Base-by-base conservation (phyloP, 2,329 filamentous ascomycete genomes). In the Talaromyces amestolkiae region DNA sequence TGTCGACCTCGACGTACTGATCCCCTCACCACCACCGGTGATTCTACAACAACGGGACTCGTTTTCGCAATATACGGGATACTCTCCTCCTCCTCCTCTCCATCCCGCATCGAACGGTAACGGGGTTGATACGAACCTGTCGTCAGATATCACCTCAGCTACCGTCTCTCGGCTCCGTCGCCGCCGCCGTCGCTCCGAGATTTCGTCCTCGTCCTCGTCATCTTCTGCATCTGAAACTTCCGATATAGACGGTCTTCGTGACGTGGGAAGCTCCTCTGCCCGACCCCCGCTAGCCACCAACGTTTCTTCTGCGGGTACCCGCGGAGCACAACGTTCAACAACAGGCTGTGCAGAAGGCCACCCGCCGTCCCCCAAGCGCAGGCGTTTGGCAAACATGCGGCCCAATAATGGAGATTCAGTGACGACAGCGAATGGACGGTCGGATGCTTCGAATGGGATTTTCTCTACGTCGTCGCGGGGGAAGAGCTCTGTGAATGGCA, bases 311-410 rank as follows among this genome's bases (percentile, higher is more conserved):
- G 73, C 69, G 63, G 69, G 73, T 66, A 66, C 68, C 64, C 70
- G 67, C 43, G 68, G 67, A 49, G 70, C 68, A 62, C 68, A 69
- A 60, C 66, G 70, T 37, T 37, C 53, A 56, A 17, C 53, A 63
- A 65, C 69, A 69, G 69, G 68, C 65, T 74, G 71, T 68, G 68
- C 67, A 66, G 75, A 76, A 69, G 72, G 71, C 70, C 71, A 71
- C 66, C 71, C 72, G 66, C 76, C 78, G 41, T 74, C 74, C 62
- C 79, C 81, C 72, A 89, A 89, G 80, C 86, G 88, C 77, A 85
- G 84, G 77, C 83, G 85, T 72, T 77, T 81, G 71, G 74, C 79
- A 76, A 87, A 78, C 76, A 91, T 91, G 88, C 84, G 87, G 80
- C 81, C 85, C 68, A 86, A 89, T 77, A 82, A 81, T 68, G 84